phyloP scores from a whole-genome alignment of 2,329 filamentous ascomycete genomes.

The Penicillium verrucosum region DNA sequence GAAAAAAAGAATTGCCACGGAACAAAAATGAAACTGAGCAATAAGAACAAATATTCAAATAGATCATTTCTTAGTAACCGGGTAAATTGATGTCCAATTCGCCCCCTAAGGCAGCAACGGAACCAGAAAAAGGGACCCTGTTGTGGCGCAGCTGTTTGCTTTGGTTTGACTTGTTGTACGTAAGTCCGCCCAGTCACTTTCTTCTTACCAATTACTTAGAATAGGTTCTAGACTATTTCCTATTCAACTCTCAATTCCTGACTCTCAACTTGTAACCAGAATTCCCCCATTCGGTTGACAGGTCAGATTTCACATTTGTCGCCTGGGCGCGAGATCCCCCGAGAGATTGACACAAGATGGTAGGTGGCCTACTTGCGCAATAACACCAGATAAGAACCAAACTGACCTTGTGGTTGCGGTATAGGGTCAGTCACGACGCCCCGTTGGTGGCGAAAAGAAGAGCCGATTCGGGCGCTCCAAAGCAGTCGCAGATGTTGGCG shows the following conservation, averaged over 20 bases:
- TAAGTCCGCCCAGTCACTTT: slow-evolving; percentile 18
- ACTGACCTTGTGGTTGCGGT: slow-evolving; percentile 20
- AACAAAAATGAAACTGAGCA: not conserved
- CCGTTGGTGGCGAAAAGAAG: slow-evolving; percentile 43
- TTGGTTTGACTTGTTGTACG: slow-evolving; percentile 23
- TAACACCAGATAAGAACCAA: not conserved
- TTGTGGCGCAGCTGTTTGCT: slow-evolving; percentile 28
- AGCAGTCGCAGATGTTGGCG: slow-evolving; percentile 41
- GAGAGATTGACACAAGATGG: slow-evolving; percentile 36
- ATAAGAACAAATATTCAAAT: not conserved
- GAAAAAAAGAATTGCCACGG: not conserved
- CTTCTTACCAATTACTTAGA: slow-evolving; percentile 10
- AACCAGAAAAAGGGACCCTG: slow-evolving; percentile 7
- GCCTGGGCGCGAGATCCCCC: slow-evolving; percentile 30
- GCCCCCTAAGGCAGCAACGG: slow-evolving; percentile 22
- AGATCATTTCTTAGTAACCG: not conserved
- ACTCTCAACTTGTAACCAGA: not conserved
- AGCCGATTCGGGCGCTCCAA: slow-evolving; percentile 44
- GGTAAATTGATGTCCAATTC: slow-evolving; percentile 4
- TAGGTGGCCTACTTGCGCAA: slow-evolving; percentile 19
- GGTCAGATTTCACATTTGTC: slow-evolving; percentile 28
- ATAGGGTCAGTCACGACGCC: slow-evolving; percentile 45
- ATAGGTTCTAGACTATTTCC: slow-evolving; percentile 1
- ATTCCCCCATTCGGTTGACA: slow-evolving; percentile 17
- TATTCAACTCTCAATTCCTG: slow-evolving; percentile 9